A percentile compares a stretch with the other conserved stretches of the same genome.
Evolutionary conservation across 202 grass and related monocot genomes (phyloP).

Genomic region (Dendrocalamus latiflorus): DNA sequence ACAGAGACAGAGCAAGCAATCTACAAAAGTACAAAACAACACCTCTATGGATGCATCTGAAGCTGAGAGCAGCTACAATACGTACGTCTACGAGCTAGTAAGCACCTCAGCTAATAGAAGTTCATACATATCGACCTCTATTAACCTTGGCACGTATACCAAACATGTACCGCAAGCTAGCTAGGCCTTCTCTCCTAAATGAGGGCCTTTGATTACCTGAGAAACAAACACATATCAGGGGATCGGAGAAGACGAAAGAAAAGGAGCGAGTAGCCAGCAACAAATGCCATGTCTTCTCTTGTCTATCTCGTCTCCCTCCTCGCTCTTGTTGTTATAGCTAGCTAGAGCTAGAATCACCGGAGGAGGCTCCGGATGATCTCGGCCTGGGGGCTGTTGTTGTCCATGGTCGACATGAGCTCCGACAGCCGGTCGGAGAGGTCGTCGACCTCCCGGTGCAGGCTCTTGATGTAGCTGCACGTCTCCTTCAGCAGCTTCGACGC

Average conservation of each 20-base stretch:
- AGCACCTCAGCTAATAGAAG: constrained; percentile 24
- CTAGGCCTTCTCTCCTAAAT: constrained; percentile 7
- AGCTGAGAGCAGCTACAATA: constrained; percentile 18
- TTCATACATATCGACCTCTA: constrained; percentile 19
- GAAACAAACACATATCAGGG: background rate
- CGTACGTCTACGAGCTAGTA: background rate
- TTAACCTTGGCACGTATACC: constrained; percentile 9
- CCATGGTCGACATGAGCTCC: constrained; percentile 60
- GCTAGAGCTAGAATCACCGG: too few species aligned
- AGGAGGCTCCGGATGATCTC: constrained; percentile 80
- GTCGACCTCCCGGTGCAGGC: constrained; percentile 70
- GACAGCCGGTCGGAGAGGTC: constrained; percentile 75
- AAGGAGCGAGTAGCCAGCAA: background rate
- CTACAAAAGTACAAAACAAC: constrained; percentile 27
- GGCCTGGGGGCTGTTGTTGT: constrained; percentile 67
- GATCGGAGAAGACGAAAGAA: background rate
- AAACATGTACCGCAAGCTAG: background rate
- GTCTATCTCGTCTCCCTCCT: background rate
- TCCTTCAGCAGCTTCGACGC: constrained; percentile 89
- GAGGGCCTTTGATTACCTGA: background rate
- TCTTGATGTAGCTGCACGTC: constrained; percentile 88
- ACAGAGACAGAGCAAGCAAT: constrained; percentile 8
- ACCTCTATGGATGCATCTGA: constrained; percentile 12
- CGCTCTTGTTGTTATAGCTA: too few species aligned
- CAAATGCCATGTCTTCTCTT: constrained; percentile 1